Evolutionary conservation across 78 protist genomes (phyloP).

Genomic region (slime mould (Dictyostelium discoideum)): DNA sequence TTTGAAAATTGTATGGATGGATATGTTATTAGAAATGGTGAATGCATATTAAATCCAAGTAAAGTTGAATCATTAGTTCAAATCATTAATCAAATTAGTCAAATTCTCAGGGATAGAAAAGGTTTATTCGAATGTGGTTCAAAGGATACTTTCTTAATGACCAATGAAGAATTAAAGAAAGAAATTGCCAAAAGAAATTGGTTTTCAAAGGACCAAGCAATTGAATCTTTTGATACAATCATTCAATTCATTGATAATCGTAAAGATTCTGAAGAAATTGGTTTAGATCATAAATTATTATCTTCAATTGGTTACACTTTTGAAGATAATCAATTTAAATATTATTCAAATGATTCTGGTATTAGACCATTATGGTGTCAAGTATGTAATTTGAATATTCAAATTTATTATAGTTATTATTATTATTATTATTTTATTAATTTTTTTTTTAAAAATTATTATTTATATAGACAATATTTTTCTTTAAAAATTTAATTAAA

Average conservation of each 20-base stretch:
- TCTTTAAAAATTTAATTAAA: not conserved
- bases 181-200: conserved; percentile 29
- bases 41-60: conserved; percentile 47
- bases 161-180: not conserved
- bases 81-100: conserved; percentile 14
- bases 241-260: not conserved
- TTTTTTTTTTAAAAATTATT: not conserved
- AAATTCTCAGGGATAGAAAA: conserved; percentile 23
- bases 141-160: not conserved
- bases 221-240: not conserved
- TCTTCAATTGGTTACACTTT: not conserved
- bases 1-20: conserved; percentile 30
- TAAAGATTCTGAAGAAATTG: conserved; percentile 1
- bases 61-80: conserved; percentile 3
- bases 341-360: conserved; percentile 2
- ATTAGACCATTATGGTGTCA: conserved; percentile 67
- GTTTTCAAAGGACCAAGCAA: conserved; percentile 7
- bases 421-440: not conserved
- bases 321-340: not conserved
- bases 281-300: not conserved
- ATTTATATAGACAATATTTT: not conserved
- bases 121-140: conserved; percentile 53
- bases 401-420: not conserved
- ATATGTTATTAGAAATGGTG: not conserved
- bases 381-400: not conserved